Base-by-base conservation (phyloP, 2,329 filamentous ascomycete genomes). In the Stachybotrys elegans region DNA sequence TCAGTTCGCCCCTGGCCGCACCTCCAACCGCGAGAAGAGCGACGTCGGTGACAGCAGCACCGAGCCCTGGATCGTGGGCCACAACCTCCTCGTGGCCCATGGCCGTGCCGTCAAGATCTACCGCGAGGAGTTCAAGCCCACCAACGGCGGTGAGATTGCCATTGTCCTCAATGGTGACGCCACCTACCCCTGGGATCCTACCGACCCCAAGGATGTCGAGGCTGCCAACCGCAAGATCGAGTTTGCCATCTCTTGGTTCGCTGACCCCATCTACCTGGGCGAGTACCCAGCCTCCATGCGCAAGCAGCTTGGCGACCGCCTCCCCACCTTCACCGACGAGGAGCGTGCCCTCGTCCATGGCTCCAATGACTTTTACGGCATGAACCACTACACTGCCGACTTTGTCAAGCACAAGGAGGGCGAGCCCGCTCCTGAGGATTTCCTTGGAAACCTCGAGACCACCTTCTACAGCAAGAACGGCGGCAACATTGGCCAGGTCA, bases 291-390 rank as follows among this genome's bases (percentile, higher is more conserved):
- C 80, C 48, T 89, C 84, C 47, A 94, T 94, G 88, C 75, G 79
- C 46, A 79, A 81, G 61, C 88, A 94, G 70, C 81, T 94, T 16
- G 88, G 88, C 44, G 75, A 84, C 60, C 81, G 88, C 13, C 76
- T 94, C 39, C 89, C 89, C 5, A 70, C 73, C 36, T 93, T 87
- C 63, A 89, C 85, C 0, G 65, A 75, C 1, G 85, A 88, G 52
- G 88, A 95, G 60, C 65, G 72, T 20, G 79, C 78, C 3, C 72
- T 93, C n/a, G 81, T 95, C 37, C 75, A 84, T 57, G 88, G 86
- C n/a, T 88, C 84, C 60, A 93, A 93, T 64, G 89, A 94, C 71
- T 94, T 94, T 68, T 94, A 94, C 66, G 89, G 88, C 63, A 92
- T 92, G 87, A 94, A 95, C 73, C 86, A 90, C 73, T 95, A 95